Evolutionary conservation across 2,329 filamentous ascomycete species (phyloP).

Genomic region (Periconia macrospinosa): DNA sequence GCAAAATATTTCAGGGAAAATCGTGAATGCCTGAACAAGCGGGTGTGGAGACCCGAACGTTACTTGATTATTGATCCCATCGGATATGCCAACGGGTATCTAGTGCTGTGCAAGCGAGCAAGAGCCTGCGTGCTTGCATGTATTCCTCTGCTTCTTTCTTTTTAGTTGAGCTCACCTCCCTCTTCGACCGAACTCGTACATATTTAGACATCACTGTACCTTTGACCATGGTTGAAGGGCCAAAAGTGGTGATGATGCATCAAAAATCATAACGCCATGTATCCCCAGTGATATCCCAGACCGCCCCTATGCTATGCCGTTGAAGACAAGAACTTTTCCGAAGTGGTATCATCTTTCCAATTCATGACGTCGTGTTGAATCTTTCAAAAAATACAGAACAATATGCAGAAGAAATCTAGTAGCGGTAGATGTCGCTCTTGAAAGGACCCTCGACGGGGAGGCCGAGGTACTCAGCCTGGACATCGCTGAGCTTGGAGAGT

Average conservation of each 20-base stretch:
- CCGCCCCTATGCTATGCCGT: slow-evolving; percentile 56
- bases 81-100: slow-evolving; percentile 16
- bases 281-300: slow-evolving; percentile 29
- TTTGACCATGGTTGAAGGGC: slow-evolving; percentile 44
- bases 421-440: slow-evolving; percentile 86
- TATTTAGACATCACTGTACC: slow-evolving; percentile 28
- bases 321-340: slow-evolving; percentile 60
- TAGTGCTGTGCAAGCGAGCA: slow-evolving; percentile 19
- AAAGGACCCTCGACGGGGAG: slow-evolving; percentile 84
- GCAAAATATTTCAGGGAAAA: no score
- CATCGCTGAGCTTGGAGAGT: slow-evolving; percentile 79
- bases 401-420: slow-evolving; percentile 41
- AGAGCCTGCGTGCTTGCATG: background rate
- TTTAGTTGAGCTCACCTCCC: slow-evolving; percentile 11
- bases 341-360: slow-evolving; percentile 55
- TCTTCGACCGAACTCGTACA: slow-evolving; percentile 29
- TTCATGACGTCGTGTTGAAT: slow-evolving; percentile 64
- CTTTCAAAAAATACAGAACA: slow-evolving; percentile 20
- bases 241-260: slow-evolving; percentile 38
- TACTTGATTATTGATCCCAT: slow-evolving; percentile 12
- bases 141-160: background rate
- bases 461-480: slow-evolving; percentile 94
- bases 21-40: background rate
- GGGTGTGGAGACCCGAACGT: slow-evolving; percentile 12
- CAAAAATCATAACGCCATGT: slow-evolving; percentile 36